Percentiles rank a stretch among this genome's conserved stretches.
Evolutionary conservation across 306 rosid genomes (phyloP).

Genomic region (Dalbergia oliveri): DNA sequence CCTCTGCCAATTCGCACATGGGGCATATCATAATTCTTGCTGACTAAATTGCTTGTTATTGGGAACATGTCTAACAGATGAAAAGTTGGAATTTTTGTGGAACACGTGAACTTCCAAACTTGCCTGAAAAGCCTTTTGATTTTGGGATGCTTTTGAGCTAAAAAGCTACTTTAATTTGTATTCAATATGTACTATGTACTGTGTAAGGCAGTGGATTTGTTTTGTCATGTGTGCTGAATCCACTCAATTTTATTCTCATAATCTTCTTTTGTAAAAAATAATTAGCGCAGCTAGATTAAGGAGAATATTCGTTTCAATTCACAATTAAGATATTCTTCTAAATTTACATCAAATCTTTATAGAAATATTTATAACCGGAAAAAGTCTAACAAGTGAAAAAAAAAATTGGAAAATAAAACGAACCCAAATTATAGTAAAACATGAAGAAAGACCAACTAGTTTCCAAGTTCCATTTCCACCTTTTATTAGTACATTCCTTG

Average conservation of each 20-base stretch:
- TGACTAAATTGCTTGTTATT: constrained; percentile 13
- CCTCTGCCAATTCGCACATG: constrained; percentile 4
- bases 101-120: not conserved
- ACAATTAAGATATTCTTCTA: not conserved
- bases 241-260: not conserved
- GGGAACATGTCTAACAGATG: not conserved
- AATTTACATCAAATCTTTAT: not conserved
- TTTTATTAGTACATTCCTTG: not conserved
- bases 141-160: constrained; percentile 1
- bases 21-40: not conserved
- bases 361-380: too few species aligned
- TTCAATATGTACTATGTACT: not conserved
- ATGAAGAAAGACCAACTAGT: too few species aligned
- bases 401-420: too few species aligned
- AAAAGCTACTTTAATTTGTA: constrained; percentile 4
- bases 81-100: constrained; percentile 24
- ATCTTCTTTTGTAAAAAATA: too few species aligned
- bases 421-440: too few species aligned
- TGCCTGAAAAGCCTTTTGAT: not conserved
- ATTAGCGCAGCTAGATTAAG: too few species aligned
- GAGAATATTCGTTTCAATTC: too few species aligned
- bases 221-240: not conserved
- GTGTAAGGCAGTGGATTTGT: not conserved
- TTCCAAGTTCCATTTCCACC: not conserved
- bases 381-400: too few species aligned